Evolutionary conservation across 1,284 basidiomycete genomes (phyloP).

Genomic region (Ustilago loliicola): DNA sequence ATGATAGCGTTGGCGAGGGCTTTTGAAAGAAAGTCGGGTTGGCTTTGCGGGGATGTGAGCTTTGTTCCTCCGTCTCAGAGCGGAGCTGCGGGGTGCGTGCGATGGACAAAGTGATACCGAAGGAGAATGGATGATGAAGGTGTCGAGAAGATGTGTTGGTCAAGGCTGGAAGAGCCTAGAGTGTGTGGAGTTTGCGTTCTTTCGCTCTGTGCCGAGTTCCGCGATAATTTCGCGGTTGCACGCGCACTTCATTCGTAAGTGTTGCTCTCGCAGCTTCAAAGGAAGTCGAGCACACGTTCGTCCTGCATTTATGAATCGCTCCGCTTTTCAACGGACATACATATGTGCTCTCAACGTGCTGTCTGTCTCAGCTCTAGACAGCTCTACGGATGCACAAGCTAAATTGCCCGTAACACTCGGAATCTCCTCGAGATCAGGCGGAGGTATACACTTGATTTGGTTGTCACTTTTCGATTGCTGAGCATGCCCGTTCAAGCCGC

Average conservation of each 20-base stretch:
- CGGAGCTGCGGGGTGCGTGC: background rate
- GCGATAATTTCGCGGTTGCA: background rate
- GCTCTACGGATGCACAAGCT: no score
- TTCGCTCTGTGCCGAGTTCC: background rate
- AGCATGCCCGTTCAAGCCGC: background rate
- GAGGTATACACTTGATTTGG: no score
- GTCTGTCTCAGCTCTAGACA: no score
- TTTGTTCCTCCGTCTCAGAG: no score
- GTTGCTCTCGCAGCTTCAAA: constrained; percentile 1
- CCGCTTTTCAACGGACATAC: background rate
- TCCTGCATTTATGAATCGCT: background rate
- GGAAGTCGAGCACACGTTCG: background rate
- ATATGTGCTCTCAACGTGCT: background rate
- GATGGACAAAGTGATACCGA: background rate
- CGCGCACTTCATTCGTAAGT: background rate
- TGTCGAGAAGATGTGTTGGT: background rate
- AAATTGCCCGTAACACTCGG: no score
- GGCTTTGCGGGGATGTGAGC: background rate
- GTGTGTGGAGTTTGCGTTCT: background rate
- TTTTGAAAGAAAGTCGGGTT: background rate
- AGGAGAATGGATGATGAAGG: background rate
- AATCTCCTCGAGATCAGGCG: no score
- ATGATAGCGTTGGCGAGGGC: background rate
- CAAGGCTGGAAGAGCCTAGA: background rate
- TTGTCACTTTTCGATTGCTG: background rate